Conservation (phyloP, 306 rosid genomes). For the Boehmeria nivea region DNA sequence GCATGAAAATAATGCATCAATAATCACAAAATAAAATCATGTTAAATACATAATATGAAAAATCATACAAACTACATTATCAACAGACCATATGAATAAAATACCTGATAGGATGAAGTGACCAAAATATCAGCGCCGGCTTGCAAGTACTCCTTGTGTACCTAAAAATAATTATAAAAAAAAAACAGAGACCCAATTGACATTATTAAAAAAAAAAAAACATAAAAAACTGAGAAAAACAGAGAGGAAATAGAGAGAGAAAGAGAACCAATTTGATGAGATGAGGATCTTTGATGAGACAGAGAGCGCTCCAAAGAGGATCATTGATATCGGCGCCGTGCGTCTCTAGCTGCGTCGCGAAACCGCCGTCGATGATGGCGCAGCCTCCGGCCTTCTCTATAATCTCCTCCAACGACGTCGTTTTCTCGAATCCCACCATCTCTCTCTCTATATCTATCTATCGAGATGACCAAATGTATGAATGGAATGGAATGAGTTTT, state of each 20-base stretch:
- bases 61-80: too few relatives aligned
- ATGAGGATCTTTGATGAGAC: conserved; percentile 57
- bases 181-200: not conserved
- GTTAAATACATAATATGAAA: too few relatives aligned
- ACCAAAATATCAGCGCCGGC: conserved; percentile 83
- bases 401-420: conserved; percentile 50
- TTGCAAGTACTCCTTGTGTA: conserved; percentile 71
- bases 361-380: conserved; percentile 71
- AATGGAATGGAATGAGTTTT: too few relatives aligned
- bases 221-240: not conserved
- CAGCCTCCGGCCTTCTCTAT: conserved; percentile 65
- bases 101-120: conserved; percentile 89
- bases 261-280: conserved; percentile 52
- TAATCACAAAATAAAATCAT: too few relatives aligned
- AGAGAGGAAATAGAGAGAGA: conserved; percentile 1
- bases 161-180: conserved; percentile 30
- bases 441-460: conserved; percentile 1
- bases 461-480: too few relatives aligned
- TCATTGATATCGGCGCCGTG: conserved; percentile 73
- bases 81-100: too few relatives aligned
- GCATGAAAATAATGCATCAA: too few relatives aligned
- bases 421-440: conserved; percentile 25
- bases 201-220: not conserved
- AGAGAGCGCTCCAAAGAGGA: conserved; percentile 85
- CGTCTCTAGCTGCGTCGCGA: conserved; percentile 77